phyloP scores from a whole-genome alignment of 2,329 filamentous ascomycete species.

The Stagonosporopsis vannaccii region DNA sequence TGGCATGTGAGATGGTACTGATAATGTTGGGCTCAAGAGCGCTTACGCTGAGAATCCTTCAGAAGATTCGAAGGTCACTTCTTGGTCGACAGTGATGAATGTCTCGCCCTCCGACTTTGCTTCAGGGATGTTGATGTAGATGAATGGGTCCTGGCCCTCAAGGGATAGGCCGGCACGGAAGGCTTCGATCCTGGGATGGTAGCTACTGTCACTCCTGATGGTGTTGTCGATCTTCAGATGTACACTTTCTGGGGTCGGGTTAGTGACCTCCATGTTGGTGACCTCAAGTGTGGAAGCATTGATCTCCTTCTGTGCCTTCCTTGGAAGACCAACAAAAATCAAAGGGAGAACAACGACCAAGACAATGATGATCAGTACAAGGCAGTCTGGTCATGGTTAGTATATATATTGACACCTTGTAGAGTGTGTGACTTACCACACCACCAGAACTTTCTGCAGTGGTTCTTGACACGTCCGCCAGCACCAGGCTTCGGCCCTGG shows the following conservation, averaged over 20 bases:
- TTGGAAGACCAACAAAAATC: constrained; percentile 66
- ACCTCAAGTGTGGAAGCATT: constrained; percentile 61
- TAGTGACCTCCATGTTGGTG: constrained; percentile 58
- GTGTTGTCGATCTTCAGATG: constrained; percentile 58
- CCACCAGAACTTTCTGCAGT: constrained; percentile 50
- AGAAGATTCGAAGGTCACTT: constrained; percentile 52
- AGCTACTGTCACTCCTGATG: constrained; percentile 58
- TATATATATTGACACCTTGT: neutral
- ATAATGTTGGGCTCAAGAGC: neutral
- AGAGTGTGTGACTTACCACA: constrained; percentile 38
- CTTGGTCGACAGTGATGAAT: constrained; percentile 53
- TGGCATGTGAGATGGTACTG: neutral
- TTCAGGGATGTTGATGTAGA: constrained; percentile 56
- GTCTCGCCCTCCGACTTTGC: constrained; percentile 54
- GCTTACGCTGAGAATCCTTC: constrained; percentile 54
- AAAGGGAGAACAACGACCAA: constrained; percentile 65
- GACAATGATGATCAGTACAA: constrained; percentile 59
- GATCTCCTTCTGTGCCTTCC: constrained; percentile 63
- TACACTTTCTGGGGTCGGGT: constrained; percentile 59
- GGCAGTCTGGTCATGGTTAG: constrained; percentile 47
- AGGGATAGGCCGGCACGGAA: constrained; percentile 63
- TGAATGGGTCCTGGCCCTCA: constrained; percentile 51
- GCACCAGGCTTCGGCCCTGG: constrained; percentile 42
- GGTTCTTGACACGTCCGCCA: constrained; percentile 44
- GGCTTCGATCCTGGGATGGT: constrained; percentile 61